These are phyloP conservation scores for Trichoderma simmonsii DNA, from an alignment of 2,329 filamentous ascomycete genomes.

Conservation along the genomic window DNA sequence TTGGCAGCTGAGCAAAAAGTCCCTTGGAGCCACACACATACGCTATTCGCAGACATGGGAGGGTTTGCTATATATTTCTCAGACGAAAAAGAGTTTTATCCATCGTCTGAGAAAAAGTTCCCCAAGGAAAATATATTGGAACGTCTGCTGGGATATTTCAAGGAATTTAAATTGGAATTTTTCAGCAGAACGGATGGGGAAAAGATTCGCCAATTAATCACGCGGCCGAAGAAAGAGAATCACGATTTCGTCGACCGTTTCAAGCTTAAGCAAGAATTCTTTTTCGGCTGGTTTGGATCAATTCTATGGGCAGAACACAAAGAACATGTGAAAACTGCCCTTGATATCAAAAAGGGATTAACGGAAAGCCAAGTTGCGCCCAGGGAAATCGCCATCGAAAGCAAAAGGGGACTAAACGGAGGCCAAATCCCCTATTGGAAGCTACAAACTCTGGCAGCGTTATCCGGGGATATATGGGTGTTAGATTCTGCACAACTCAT, in stretches of 20 bases:
- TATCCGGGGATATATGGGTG: background rate
- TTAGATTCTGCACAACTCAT: background rate
- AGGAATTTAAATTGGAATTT: background rate
- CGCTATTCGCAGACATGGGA: background rate
- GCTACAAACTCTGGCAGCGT: background rate
- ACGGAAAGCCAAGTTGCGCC: too few species aligned
- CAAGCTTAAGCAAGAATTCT: background rate
- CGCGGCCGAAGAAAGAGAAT: rapidly evolving
- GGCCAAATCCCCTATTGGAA: too few species aligned
- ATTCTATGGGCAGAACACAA: background rate
- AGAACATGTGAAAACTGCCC: rapidly evolving
- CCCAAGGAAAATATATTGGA: background rate
- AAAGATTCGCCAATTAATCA: background rate
- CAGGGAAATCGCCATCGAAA: too few species aligned
- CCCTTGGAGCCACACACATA: background rate
- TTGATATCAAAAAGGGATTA: background rate
- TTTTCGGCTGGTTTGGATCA: background rate
- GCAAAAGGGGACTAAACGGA: too few species aligned
- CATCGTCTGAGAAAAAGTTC: rapidly evolving
- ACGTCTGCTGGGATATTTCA: background rate
- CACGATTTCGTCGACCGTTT: background rate
- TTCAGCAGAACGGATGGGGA: rapidly evolving
- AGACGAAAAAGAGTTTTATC: background rate
- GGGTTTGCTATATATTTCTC: background rate
- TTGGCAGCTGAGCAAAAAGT: background rate